Evolutionary conservation across 306 rosid species (phyloP).

Genomic region (Rosa multiflora): DNA sequence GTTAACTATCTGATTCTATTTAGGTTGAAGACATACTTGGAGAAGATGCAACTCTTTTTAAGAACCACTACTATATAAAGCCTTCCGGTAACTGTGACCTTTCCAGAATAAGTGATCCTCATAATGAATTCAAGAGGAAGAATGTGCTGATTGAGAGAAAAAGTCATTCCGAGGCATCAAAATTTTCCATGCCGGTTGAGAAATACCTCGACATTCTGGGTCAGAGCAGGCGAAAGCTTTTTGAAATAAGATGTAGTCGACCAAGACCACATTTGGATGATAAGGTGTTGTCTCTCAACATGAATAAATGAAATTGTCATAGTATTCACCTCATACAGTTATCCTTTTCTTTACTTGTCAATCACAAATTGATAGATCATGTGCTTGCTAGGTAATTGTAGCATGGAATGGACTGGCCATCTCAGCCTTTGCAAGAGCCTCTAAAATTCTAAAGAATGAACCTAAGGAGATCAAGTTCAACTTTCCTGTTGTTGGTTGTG

Average conservation of each 20-base stretch:
- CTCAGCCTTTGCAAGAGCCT: constrained; percentile 93
- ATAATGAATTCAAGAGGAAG: constrained; percentile 73
- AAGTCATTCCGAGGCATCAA: constrained; percentile 59
- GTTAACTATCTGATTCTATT: constrained; percentile 24
- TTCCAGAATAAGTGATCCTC: constrained; percentile 89
- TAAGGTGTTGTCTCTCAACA: constrained; percentile 46
- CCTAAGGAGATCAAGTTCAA: constrained; percentile 54
- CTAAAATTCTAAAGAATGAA: constrained; percentile 73
- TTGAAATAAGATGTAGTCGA: constrained; percentile 66
- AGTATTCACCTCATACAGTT: constrained; percentile 4
- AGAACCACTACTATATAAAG: constrained; percentile 76
- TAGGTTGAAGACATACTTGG: constrained; percentile 83
- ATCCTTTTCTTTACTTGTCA: constrained; percentile 5
- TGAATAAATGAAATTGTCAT: constrained; percentile 14
- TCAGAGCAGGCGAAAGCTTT: constrained; percentile 69
- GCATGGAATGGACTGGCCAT: constrained; percentile 93
- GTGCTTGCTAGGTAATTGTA: constrained; percentile 75
- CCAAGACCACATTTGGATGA: constrained; percentile 94
- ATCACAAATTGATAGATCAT: constrained; percentile 20
- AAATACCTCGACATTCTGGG: constrained; percentile 68
- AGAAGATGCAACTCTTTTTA: constrained; percentile 72
- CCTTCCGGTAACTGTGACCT: constrained; percentile 78
- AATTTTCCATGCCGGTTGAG: constrained; percentile 60
- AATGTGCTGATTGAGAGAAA: constrained; percentile 82
- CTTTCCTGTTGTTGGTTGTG: constrained; percentile 75